A percentile compares a stretch with the other conserved stretches of the same genome.
Evolutionary conservation across 2,329 filamentous ascomycete species (phyloP).

Genomic region (Zelopaecilomyces penicillatus): DNA sequence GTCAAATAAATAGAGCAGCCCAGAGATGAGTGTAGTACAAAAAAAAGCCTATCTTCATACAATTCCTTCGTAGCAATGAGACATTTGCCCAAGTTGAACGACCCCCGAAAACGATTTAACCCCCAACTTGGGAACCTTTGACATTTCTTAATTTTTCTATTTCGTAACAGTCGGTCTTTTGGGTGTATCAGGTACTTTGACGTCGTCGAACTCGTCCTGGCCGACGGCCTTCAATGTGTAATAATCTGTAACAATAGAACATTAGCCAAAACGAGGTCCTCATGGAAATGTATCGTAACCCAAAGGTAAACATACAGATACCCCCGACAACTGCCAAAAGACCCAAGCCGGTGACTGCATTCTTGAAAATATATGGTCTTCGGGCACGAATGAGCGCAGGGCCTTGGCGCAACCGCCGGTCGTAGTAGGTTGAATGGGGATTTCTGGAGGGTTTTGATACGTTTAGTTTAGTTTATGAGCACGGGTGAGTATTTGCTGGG

Average conservation of each 20-base stretch:
- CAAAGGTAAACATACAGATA: conserved; percentile 67
- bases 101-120: too few species aligned
- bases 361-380: conserved; percentile 85
- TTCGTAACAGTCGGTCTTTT: conserved; percentile 34
- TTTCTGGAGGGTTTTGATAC: conserved; percentile 21
- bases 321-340: conserved; percentile 68
- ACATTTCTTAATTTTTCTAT: conserved; percentile 6
- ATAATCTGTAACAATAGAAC: conserved; percentile 32
- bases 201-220: conserved; percentile 95
- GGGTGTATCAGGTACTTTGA: conserved; percentile 75
- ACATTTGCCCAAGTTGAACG: too few species aligned
- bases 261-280: conserved; percentile 9
- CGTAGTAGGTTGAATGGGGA: conserved; percentile 72
- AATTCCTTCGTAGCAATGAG: too few species aligned
- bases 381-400: conserved; percentile 86
- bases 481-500: too few species aligned
- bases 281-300: neutral
- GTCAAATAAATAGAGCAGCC: too few species aligned
- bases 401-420: conserved; percentile 75
- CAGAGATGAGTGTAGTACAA: too few species aligned
- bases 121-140: too few species aligned
- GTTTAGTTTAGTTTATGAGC: neutral
- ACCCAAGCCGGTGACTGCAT: conserved; percentile 69
- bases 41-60: too few species aligned
- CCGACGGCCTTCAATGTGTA: conserved; percentile 74